A percentile compares a stretch with the other conserved stretches of the same genome.
Evolutionary conservation across 306 rosid species (phyloP).

Genomic region (Medicago lupulina): DNA sequence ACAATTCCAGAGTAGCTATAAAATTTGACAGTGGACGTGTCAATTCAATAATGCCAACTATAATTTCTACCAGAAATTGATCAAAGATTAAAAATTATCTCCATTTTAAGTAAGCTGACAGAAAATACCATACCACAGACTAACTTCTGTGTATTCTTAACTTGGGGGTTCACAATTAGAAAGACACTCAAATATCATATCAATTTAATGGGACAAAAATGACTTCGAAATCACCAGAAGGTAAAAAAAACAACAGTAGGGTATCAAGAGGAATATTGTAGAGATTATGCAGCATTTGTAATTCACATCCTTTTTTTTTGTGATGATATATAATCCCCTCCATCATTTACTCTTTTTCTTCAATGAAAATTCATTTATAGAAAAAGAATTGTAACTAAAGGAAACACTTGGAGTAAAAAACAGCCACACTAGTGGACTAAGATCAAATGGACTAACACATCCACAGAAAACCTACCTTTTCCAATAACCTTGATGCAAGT

Average conservation of each 20-base stretch:
- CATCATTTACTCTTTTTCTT: background rate
- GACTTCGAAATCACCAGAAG: background rate
- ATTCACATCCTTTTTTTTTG: too few species aligned
- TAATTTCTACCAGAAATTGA: background rate
- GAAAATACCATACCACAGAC: background rate
- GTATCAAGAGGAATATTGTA: background rate
- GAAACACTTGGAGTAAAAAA: constrained; percentile 11
- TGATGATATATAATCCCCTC: constrained; percentile 11
- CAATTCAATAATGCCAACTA: background rate
- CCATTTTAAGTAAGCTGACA: constrained; percentile 4
- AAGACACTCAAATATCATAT: background rate
- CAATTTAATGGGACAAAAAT: background rate
- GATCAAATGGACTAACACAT: constrained; percentile 26
- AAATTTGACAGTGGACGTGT: background rate
- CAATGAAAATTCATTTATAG: constrained; percentile 24
- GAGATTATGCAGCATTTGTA: background rate
- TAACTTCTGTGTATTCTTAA: constrained; percentile 5
- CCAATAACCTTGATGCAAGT: constrained; percentile 71
- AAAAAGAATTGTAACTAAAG: constrained; percentile 8
- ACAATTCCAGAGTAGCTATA: background rate
- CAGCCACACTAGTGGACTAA: background rate
- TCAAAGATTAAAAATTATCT: background rate
- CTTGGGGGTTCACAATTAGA: background rate
- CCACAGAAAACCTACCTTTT: constrained; percentile 66
- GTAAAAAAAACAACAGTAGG: background rate